Conservation (phyloP, 2,329 filamentous ascomycete genomes). For the Paraphoma sp. region DNA sequence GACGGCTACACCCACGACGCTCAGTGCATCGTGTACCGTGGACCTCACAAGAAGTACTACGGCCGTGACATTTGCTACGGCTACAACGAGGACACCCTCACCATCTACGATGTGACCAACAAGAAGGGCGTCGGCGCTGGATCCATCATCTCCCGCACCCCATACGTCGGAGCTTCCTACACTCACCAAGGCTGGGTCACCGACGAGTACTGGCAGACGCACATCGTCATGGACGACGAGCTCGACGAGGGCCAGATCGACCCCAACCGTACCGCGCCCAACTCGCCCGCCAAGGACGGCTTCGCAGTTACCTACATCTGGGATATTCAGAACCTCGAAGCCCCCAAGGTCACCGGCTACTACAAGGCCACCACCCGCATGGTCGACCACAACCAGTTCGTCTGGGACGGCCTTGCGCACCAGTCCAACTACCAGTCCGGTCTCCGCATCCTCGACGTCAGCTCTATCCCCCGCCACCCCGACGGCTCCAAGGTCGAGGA, state of each 20-base stretch:
- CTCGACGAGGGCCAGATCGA: conserved; percentile 47
- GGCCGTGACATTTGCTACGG: conserved; percentile 64
- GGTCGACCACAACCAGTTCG: conserved; percentile 57
- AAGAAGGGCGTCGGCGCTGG: conserved; percentile 62
- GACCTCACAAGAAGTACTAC: conserved; percentile 58
- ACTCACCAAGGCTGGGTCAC: conserved; percentile 67
- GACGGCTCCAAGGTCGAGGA: conserved; percentile 49
- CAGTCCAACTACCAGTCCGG: conserved; percentile 55
- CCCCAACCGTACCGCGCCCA: conserved; percentile 27
- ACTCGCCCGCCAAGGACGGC: conserved; percentile 40
- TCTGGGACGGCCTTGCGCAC: conserved; percentile 50
- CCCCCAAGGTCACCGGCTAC: conserved; percentile 48
- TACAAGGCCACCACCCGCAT: conserved; percentile 49
- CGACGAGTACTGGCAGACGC: conserved; percentile 43
- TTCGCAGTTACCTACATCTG: conserved; percentile 47
- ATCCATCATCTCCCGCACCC: conserved; percentile 62
- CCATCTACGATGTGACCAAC: conserved; percentile 60
- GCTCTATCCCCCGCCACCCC: conserved; percentile 46
- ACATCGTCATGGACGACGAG: conserved; percentile 48
- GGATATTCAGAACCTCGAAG: conserved; percentile 46
- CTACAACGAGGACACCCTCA: conserved; percentile 62
- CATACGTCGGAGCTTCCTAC: conserved; percentile 62
- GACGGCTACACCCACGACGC: conserved; percentile 68
- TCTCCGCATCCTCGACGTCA: conserved; percentile 52
- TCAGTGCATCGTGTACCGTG: conserved; percentile 64